Conservation (phyloP, 495 filamentous ascomycete genomes). For the Aspergillus haitiensis region DNA sequence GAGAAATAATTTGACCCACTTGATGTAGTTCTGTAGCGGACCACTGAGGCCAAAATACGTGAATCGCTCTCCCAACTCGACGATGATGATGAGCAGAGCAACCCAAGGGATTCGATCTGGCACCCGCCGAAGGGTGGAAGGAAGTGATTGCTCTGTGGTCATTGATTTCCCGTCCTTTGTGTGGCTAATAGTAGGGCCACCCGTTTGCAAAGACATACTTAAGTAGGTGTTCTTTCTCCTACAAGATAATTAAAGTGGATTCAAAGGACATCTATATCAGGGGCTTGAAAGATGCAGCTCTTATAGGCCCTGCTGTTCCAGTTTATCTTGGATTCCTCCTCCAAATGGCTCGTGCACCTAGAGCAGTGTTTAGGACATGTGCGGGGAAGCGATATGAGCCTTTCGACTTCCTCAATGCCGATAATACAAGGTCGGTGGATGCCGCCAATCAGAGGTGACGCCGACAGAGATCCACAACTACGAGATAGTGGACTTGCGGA, state of each 20-base stretch:
- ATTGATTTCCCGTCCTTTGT: too few species aligned
- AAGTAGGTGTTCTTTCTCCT: too few species aligned
- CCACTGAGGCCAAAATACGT: slow-evolving; percentile 30
- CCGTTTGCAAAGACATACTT: too few species aligned
- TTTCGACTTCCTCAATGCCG: not conserved
- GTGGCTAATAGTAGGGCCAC: not conserved
- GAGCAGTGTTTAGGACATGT: not conserved
- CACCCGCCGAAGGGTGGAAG: slow-evolving; percentile 19
- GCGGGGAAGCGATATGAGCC: slow-evolving; percentile 9
- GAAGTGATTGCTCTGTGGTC: too few species aligned
- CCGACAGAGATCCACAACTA: not conserved
- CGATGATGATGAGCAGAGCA: slow-evolving; percentile 29
- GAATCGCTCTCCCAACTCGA: slow-evolving; percentile 33
- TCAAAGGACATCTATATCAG: too few species aligned
- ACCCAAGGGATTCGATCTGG: slow-evolving; percentile 30
- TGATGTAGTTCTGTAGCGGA: slow-evolving; percentile 25
- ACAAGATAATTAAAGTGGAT: too few species aligned
- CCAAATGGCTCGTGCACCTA: not conserved
- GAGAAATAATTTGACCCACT: slow-evolving; percentile 9
- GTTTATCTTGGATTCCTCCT: not conserved
- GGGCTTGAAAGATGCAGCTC: too few species aligned
- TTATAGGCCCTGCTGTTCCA: too few species aligned
- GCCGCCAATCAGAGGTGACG: slow-evolving; percentile 12
- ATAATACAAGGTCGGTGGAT: not conserved
- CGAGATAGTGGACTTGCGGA: not conserved